Conservation (phyloP, 192 early-diverging fungal species). For the Linnemannia hyalina region DNA sequence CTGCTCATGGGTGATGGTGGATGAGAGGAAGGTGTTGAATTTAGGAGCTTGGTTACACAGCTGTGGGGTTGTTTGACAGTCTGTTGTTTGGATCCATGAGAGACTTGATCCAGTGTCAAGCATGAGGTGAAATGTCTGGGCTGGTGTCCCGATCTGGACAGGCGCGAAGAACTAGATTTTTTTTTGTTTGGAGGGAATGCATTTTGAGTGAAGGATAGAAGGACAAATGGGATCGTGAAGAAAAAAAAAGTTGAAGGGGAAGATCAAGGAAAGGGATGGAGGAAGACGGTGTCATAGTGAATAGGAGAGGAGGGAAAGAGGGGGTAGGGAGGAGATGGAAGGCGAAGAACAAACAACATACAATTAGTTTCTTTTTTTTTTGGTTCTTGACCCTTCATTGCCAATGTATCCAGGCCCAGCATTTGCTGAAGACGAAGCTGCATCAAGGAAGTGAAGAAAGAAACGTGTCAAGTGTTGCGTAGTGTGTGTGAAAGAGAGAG, state of each 20-base stretch:
- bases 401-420: neutral
- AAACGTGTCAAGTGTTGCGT: neutral
- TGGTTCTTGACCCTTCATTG: neutral
- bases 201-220: neutral
- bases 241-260: neutral
- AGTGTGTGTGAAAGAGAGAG: neutral
- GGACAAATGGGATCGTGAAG: neutral
- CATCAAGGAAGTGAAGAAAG: neutral
- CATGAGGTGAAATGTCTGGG: slow-evolving; percentile 39
- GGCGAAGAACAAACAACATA: neutral
- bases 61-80: neutral
- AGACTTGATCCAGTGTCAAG: slow-evolving; percentile 49
- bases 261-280: neutral
- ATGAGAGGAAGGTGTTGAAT: slow-evolving; percentile 24
- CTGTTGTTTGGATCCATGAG: slow-evolving; percentile 37
- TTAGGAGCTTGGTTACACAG: slow-evolving; percentile 34
- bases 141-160: slow-evolving; percentile 37
- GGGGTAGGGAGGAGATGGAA: neutral
- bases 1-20: slow-evolving; percentile 8
- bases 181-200: neutral
- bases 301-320: neutral
- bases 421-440: neutral
- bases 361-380: neutral
- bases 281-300: too few relatives aligned
- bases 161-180: slow-evolving; percentile 30